Percentiles rank a stretch among this genome's conserved stretches.
Conservation (phyloP, 2,329 filamentous ascomycete genomes). For the Aspergillus texensis region DNA sequence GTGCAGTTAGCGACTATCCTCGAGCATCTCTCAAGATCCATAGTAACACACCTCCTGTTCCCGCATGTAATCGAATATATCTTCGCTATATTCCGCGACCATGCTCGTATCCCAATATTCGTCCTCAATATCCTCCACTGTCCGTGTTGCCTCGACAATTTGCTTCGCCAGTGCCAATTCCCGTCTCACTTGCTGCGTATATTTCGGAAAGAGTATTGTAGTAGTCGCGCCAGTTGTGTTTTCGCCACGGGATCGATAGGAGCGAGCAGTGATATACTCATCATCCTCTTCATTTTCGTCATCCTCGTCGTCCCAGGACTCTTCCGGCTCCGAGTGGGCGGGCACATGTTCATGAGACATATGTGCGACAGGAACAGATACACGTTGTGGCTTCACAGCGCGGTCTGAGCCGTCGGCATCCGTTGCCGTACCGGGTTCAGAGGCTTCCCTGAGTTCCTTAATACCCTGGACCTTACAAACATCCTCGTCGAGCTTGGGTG, state of each 20-base stretch:
- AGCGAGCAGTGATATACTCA: constrained; percentile 74
- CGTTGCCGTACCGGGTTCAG: constrained; percentile 6
- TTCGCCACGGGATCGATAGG: constrained; percentile 73
- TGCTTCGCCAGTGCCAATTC: constrained; percentile 72
- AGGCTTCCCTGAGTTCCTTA: constrained; percentile 15
- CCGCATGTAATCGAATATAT: constrained; percentile 92
- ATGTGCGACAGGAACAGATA: constrained; percentile 24
- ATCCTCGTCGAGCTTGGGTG: constrained; percentile 29
- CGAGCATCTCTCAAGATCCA: background rate
- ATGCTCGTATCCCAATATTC: constrained; percentile 94
- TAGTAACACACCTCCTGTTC: constrained; percentile 72
- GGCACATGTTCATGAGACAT: constrained; percentile 25
- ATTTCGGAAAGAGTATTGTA: constrained; percentile 70
- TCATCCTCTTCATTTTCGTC: constrained; percentile 75
- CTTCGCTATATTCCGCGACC: constrained; percentile 94
- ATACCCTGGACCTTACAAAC: constrained; percentile 27
- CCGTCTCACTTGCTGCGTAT: constrained; percentile 67
- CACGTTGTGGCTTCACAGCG: constrained; percentile 19
- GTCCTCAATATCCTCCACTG: constrained; percentile 78
- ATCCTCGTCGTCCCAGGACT: constrained; percentile 76
- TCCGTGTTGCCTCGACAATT: constrained; percentile 67
- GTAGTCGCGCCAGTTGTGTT: constrained; percentile 69
- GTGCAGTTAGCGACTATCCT: constrained; percentile 23
- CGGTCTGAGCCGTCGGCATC: constrained; percentile 5
- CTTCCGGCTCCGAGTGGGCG: constrained; percentile 59